Base-by-base conservation (phyloP, 2,329 filamentous ascomycete species). In the Pseudopithomyces chartarum region DNA sequence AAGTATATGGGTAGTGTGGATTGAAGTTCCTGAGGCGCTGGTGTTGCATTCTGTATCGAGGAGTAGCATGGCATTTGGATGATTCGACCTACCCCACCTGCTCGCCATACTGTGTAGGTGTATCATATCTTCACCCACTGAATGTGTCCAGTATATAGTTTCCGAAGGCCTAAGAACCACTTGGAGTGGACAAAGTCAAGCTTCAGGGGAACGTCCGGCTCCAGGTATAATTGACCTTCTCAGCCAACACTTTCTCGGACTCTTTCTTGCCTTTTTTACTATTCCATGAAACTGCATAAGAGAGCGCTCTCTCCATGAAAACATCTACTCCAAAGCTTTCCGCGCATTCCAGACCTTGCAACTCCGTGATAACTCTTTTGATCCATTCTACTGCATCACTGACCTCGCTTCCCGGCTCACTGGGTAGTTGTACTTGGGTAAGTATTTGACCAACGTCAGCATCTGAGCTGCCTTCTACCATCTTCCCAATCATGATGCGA, bases 181-280 rank as follows among this genome's bases (percentile, higher is more conserved):
- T 29, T 22, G 6, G 13, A 19, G 12, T 11, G 5, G 20, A 29
- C 20, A 2, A 6, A 17, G n/a, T n/a, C 11, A 39, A 13, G 11
- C 38, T 32, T 61, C 54, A 63, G 42, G 61, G 61, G 43, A 64
- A 64, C 1, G 59, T 62, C 23, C 61, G 51, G 48, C 61, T 64
- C 61, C 61, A 62, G 5, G 61, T 64, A 48, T 62, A 64, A 42
- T 64, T 64, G 17, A 64, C 43, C 52, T 62, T 64, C 54, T 61
- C 46, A 2, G 33, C 22, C 36, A 50, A n/a, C n/a, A 64, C 43
- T 48, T 62, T 64, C 54, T 61, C 46, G 2, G 33, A 22, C 36
- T 50, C 36, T 36, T 46, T 40, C 12, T 29, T 26, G 11, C 45
- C 36, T 12, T 48, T 49, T 45, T 54, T 59, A 15, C 34, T 17